Conservation (phyloP, 176 grass and related monocot species). For the Aegilops sharonensis region DNA sequence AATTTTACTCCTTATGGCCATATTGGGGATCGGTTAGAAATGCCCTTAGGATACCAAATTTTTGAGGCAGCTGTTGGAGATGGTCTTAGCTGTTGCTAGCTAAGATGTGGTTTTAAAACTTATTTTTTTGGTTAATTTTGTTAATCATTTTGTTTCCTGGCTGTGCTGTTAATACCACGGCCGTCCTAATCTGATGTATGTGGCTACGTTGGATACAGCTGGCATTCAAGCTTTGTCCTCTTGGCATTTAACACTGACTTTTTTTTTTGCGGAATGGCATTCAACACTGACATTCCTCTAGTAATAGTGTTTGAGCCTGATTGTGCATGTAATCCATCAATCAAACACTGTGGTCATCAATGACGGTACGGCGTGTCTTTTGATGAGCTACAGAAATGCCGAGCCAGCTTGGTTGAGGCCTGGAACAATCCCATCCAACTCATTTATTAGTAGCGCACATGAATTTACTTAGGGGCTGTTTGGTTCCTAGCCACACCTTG, state of each 20-base stretch:
- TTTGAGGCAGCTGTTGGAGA: too few species aligned
- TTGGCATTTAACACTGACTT: background rate
- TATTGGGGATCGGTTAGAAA: too few species aligned
- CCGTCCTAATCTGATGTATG: background rate
- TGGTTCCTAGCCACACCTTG: too few species aligned
- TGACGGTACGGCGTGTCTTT: background rate
- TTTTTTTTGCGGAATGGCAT: background rate
- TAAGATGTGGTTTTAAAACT: background rate
- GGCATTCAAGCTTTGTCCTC: background rate
- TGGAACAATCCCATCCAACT: slow-evolving; percentile 6
- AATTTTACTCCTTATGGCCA: too few species aligned
- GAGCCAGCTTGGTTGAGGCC: background rate
- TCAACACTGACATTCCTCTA: background rate
- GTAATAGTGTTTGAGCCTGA: background rate
- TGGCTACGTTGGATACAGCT: background rate
- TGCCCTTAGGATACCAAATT: too few species aligned
- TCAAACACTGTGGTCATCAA: background rate
- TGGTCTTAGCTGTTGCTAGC: background rate
- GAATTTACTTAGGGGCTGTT: background rate
- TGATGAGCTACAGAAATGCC: slow-evolving; percentile 29
- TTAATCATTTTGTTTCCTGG: background rate
- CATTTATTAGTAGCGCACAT: slow-evolving; percentile 37
- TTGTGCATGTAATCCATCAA: background rate
- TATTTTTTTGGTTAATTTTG: background rate
- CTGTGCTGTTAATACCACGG: background rate